Evolutionary conservation across 2,329 filamentous ascomycete species (phyloP).

Genomic region (Furcasterigmium sp.): DNA sequence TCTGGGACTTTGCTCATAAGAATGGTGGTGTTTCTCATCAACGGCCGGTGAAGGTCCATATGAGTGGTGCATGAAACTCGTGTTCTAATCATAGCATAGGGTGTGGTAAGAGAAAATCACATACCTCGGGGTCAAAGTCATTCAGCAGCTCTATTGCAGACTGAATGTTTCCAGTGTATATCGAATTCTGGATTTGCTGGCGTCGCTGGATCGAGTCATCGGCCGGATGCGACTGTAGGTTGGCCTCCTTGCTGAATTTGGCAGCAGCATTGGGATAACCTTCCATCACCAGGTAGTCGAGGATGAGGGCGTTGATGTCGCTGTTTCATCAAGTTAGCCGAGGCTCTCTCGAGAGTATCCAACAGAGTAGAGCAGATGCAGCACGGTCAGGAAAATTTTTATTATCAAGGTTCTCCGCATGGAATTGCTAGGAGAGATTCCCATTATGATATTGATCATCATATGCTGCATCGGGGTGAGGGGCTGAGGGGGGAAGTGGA

Average conservation of each 20-base stretch:
- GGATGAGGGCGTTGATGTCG: constrained; percentile 90
- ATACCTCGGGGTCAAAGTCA: constrained; percentile 84
- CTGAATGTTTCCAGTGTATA: constrained; percentile 81
- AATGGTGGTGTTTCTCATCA: constrained; percentile 82
- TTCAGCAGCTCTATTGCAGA: constrained; percentile 83
- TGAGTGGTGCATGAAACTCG: constrained; percentile 99
- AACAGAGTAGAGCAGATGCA: constrained; percentile 1
- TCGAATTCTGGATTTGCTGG: constrained; percentile 77
- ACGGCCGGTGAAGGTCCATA: constrained; percentile 69
- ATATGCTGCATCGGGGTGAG: constrained; percentile 28
- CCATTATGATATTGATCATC: constrained; percentile 93
- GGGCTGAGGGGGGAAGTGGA: constrained; percentile 8
- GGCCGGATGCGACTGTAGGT: constrained; percentile 70
- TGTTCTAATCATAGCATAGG: constrained; percentile 86
- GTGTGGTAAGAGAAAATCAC: constrained; percentile 5
- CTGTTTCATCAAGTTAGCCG: constrained; percentile 39
- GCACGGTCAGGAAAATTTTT: constrained; percentile 64
- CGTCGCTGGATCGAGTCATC: constrained; percentile 69
- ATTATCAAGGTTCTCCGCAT: constrained; percentile 80
- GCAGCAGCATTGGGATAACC: constrained; percentile 89
- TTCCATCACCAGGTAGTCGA: constrained; percentile 95
- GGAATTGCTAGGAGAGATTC: constrained; percentile 98
- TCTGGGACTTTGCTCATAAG: constrained; percentile 24
- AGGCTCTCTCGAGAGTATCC: not conserved
- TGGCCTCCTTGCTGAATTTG: constrained; percentile 91